A percentile compares a stretch with the other conserved stretches of the same genome.
Conservation (phyloP, 352 stramenopile species). For the Pythium dissotocum region DNA sequence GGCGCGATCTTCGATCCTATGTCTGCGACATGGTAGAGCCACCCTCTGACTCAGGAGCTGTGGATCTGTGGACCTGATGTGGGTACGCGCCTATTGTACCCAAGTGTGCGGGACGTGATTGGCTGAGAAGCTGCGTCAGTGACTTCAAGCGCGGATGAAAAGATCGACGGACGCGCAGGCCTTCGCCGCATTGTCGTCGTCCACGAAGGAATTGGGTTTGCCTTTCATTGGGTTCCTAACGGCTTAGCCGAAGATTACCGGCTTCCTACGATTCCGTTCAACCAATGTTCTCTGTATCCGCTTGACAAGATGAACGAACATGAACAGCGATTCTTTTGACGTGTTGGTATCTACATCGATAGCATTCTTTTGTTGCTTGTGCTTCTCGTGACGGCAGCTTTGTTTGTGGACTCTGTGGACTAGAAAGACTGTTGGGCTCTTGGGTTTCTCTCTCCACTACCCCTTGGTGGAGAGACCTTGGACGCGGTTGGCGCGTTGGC, state of each 20-base stretch:
- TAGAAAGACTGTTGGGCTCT: background rate
- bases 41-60: background rate
- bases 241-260: too few relatives aligned
- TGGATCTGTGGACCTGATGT: background rate
- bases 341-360: background rate
- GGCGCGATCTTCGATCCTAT: too few relatives aligned
- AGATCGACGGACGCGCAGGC: too few relatives aligned
- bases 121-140: too few relatives aligned
- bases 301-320: background rate
- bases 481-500: constrained; percentile 1
- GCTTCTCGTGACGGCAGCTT: background rate
- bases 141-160: too few relatives aligned
- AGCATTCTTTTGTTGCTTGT: background rate
- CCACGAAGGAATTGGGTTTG: too few relatives aligned
- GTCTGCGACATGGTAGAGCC: background rate
- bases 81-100: background rate
- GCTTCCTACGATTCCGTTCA: too few relatives aligned
- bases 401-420: background rate
- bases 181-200: too few relatives aligned
- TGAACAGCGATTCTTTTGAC: background rate
- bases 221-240: too few relatives aligned
- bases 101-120: background rate
- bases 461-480: constrained; percentile 16
- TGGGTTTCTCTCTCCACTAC: constrained; percentile 10
- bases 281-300: too few relatives aligned